Base-by-base conservation (phyloP, 2,329 filamentous ascomycete species). In the Pochonia chlamydosporia region DNA sequence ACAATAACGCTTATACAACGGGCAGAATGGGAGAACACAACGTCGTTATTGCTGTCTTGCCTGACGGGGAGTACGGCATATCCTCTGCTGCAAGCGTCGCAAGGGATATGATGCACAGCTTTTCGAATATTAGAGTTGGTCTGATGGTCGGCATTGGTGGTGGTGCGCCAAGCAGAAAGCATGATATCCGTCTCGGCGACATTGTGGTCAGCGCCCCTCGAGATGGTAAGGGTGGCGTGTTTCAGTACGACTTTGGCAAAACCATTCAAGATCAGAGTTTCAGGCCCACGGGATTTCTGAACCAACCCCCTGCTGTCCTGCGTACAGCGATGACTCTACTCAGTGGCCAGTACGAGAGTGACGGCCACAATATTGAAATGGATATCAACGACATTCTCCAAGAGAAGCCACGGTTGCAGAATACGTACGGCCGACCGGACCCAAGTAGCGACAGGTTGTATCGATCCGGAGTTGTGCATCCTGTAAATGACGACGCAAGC, bases 101-200 rank as follows among this genome's bases (percentile, higher is more conserved):
- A 1, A 51, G 28, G 9, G 46, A 59, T 25, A 59, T 66, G 53
- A 30, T 56, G 1, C 51, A 42, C 2, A 66, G 53, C 45, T 68
- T 65, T 36, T 55, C 57, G 0, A 55, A 60, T 4, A 33, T 69
- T 4, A 43, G 53, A 10, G 46, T 64, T 4, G 56, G 59, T 2
- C 37, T 46, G 3, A 43, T 46, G 43, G 47, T 49, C 21, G 47
- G 43, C 9, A 40, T 49, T 16, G 47, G 57, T 1, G 65, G 65
- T 3, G 67, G 65, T 4, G 63, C 56, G 0, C 67, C 67, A 46
- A 71, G 50, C 39, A 0, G 3, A 1, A 47, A 56, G 5, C 48
- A 63, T 16, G 64, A 70, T 13, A 60, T 70, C 1, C 59, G 66
- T 3, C 54, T 61, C 0, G 59, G 59, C 1, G 58, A 62, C 25